phyloP scores from a whole-genome alignment of 192 early-diverging fungal genomes.

The Funneliformis mosseae region DNA sequence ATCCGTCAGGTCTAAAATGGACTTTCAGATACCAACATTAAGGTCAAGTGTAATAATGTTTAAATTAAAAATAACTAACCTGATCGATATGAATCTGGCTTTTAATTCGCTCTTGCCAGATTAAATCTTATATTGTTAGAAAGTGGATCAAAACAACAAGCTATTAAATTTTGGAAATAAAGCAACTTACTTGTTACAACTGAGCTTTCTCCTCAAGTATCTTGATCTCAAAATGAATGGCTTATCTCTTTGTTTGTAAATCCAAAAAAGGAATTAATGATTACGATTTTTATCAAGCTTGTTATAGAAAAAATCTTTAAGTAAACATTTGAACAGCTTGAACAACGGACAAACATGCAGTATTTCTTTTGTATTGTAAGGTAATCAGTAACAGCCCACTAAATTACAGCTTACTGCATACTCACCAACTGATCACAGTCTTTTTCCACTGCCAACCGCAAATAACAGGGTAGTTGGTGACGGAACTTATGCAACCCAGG shows the following conservation, averaged over 20 bases:
- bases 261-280: background rate
- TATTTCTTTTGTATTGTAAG: no score
- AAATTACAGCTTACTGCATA: background rate
- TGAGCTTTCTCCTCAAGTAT: background rate
- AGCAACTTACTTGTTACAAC: slow-evolving; percentile 6
- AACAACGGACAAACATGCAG: no score
- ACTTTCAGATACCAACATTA: background rate
- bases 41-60: background rate
- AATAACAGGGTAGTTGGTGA: slow-evolving; percentile 9
- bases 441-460: slow-evolving; percentile 11
- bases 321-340: no score
- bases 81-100: background rate
- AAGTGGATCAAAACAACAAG: no score
- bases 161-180: no score
- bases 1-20: slow-evolving; percentile 4
- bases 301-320: no score
- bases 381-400: background rate
- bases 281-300: slow-evolving; percentile 2
- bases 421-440: background rate
- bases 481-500: background rate
- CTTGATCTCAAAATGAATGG: background rate
- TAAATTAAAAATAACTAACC: background rate
- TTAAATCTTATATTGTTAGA: background rate
- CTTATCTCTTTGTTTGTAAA: slow-evolving; percentile 6
- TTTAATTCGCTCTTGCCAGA: background rate